These are phyloP conservation scores for Hippophae rhamnoides DNA, from an alignment of 306 rosid genomes.

Conservation along the genomic window DNA sequence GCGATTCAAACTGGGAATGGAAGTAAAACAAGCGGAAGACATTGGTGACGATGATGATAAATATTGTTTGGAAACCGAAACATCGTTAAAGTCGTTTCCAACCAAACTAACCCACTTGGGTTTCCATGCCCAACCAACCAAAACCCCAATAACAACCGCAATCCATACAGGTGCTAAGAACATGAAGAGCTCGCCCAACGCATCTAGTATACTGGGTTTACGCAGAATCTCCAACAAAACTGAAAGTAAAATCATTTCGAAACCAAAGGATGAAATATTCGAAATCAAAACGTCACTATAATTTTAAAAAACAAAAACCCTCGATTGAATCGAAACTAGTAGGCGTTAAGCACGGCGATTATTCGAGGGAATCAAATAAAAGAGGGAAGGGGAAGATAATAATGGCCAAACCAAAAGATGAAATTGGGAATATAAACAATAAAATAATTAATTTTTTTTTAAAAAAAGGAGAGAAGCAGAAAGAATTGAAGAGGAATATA, in stretches of 20 bases:
- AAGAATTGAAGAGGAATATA: not conserved
- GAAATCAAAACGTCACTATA: not conserved
- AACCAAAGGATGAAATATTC: not conserved
- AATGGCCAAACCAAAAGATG: slow-evolving; percentile 1
- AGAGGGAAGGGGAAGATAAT: not conserved
- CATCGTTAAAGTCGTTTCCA: slow-evolving; percentile 23
- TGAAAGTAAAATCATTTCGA: slow-evolving; percentile 37
- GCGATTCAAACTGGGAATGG: slow-evolving; percentile 31
- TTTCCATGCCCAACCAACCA: slow-evolving; percentile 93
- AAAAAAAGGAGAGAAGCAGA: not conserved
- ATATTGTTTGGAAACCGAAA: slow-evolving; percentile 20
- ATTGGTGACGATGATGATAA: slow-evolving; percentile 16
- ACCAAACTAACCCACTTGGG: slow-evolving; percentile 70
- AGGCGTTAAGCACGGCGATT: slow-evolving; percentile 23
- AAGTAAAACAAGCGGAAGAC: slow-evolving; percentile 17
- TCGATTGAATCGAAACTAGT: slow-evolving; percentile 14
- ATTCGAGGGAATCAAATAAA: slow-evolving; percentile 25
- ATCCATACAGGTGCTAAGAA: slow-evolving; percentile 69
- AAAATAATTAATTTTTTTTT: no score
- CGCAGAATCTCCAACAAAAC: slow-evolving; percentile 31
- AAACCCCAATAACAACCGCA: slow-evolving; percentile 62
- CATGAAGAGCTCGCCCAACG: slow-evolving; percentile 30
- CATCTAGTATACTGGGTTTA: slow-evolving; percentile 23
- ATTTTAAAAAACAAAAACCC: not conserved
- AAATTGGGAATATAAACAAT: not conserved